A percentile compares a stretch with the other conserved stretches of the same genome.
Evolutionary conservation across 305 asterid species (phyloP).

Genomic region (Solanum hybrid): DNA sequence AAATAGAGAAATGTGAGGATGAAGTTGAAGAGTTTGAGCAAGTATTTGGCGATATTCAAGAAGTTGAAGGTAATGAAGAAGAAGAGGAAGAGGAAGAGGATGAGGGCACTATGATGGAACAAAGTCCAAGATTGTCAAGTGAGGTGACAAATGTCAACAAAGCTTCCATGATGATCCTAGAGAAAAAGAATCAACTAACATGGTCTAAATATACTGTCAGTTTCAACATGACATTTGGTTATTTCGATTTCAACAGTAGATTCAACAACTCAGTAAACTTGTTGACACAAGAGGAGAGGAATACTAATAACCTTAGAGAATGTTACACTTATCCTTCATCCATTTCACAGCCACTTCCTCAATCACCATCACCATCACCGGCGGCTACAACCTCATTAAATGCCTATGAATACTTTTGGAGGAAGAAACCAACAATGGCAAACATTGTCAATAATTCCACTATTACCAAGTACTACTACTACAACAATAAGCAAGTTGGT

Average conservation of each 20-base stretch:
- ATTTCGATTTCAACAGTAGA: not conserved
- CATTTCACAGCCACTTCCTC: conserved; percentile 22
- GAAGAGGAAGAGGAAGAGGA: not conserved
- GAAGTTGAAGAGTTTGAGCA: conserved; percentile 9
- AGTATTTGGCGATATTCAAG: conserved; percentile 21
- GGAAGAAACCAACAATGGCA: conserved; percentile 25
- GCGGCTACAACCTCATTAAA: conserved; percentile 30
- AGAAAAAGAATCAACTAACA: not conserved
- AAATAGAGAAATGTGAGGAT: not conserved
- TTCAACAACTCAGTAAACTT: not conserved
- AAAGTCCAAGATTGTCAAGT: conserved; percentile 12
- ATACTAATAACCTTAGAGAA: not conserved
- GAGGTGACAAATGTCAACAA: conserved; percentile 26
- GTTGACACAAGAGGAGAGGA: not conserved
- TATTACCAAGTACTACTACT: not conserved
- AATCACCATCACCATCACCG: not conserved
- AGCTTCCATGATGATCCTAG: conserved; percentile 22
- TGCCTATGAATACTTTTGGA: conserved; percentile 69
- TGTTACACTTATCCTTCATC: not conserved
- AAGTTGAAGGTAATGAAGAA: conserved; percentile 3
- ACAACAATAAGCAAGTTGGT: not conserved
- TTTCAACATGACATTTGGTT: not conserved
- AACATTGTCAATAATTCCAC: not conserved
- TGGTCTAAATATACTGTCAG: conserved; percentile 1
- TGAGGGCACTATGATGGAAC: conserved; percentile 5